Conservation (phyloP, 345 rosid genomes). For the Arabis alpina region DNA sequence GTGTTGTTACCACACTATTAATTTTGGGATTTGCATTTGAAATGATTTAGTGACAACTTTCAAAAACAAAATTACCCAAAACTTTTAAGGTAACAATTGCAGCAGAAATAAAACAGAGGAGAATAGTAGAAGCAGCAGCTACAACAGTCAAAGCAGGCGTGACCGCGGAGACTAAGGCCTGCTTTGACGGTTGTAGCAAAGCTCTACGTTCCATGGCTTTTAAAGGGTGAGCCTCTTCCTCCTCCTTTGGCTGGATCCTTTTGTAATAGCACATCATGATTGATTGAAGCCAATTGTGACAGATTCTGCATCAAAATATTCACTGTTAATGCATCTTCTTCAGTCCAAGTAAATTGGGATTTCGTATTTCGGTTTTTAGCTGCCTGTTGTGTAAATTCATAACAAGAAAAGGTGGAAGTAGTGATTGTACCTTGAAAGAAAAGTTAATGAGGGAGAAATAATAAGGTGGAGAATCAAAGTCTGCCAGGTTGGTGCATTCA, state of each 20-base stretch:
- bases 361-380: background rate
- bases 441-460: slow-evolving; percentile 69
- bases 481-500: slow-evolving; percentile 64
- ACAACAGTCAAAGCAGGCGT: slow-evolving; percentile 39
- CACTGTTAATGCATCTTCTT: background rate
- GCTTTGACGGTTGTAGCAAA: slow-evolving; percentile 40
- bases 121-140: slow-evolving; percentile 35
- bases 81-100: slow-evolving; percentile 24
- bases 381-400: background rate
- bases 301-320: slow-evolving; percentile 59
- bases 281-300: slow-evolving; percentile 80
- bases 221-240: slow-evolving; percentile 52
- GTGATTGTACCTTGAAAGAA: slow-evolving; percentile 72
- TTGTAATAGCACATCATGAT: slow-evolving; percentile 73
- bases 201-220: slow-evolving; percentile 44
- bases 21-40: slow-evolving; percentile 30
- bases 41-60: slow-evolving; percentile 29
- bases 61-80: slow-evolving; percentile 25
- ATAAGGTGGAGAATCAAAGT: slow-evolving; percentile 59
- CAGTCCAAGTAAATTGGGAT: background rate
- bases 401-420: background rate
- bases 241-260: slow-evolving; percentile 59
- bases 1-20: slow-evolving; percentile 15
- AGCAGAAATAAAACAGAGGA: background rate
- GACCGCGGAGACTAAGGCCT: slow-evolving; percentile 7